A percentile compares a stretch with the other conserved stretches of the same genome.
Conservation (phyloP, 108 stramenopile genomes). For the Cyclotella kingstonii region DNA sequence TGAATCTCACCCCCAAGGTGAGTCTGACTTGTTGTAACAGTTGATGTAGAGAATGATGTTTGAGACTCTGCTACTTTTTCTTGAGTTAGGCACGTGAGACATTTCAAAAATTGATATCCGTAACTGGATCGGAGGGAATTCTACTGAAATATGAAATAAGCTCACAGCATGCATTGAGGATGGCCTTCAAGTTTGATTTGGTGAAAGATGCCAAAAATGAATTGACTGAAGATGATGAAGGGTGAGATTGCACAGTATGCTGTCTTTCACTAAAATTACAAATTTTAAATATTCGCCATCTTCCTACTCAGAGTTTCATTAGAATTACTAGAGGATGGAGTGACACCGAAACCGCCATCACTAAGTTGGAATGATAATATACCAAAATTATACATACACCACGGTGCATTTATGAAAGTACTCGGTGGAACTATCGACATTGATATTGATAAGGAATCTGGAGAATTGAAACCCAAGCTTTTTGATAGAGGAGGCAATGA, state of each 20-base stretch:
- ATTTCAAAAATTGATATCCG: constrained; percentile 48
- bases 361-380: constrained; percentile 62
- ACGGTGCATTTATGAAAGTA: constrained; percentile 82
- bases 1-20: constrained; percentile 60
- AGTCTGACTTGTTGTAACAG: too few species aligned
- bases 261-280: not conserved
- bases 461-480: constrained; percentile 48
- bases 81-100: constrained; percentile 60
- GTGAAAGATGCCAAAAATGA: constrained; percentile 51
- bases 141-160: constrained; percentile 67
- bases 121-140: constrained; percentile 55
- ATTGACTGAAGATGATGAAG: constrained; percentile 58
- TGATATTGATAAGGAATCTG: constrained; percentile 50
- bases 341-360: constrained; percentile 59
- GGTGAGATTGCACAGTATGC: constrained; percentile 37
- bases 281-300: not conserved
- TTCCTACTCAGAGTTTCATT: constrained; percentile 56
- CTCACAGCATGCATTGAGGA: constrained; percentile 63
- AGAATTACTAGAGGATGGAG: constrained; percentile 69
- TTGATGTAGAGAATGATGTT: too few species aligned
- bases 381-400: constrained; percentile 75
- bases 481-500: constrained; percentile 70
- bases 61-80: too few species aligned
- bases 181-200: constrained; percentile 85
- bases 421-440: constrained; percentile 73